Percentiles rank a stretch among this genome's conserved stretches.
phyloP scores from a whole-genome alignment of 2,329 filamentous ascomycete genomes.

The Nannizziopsis barbatae region DNA sequence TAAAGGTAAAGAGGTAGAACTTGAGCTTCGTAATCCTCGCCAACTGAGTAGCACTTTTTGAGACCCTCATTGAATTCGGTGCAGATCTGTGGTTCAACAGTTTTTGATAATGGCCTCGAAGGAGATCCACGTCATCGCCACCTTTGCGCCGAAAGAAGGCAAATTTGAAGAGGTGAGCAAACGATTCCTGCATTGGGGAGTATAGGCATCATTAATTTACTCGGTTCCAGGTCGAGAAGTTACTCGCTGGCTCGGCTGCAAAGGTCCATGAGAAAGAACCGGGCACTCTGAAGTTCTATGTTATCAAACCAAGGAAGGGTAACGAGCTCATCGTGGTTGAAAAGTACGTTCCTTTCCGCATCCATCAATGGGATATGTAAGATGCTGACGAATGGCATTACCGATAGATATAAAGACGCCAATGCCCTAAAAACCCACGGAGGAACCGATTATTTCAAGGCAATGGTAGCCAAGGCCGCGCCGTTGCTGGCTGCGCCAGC shows the following conservation, averaged over 20 bases:
- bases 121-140: constrained; percentile 24
- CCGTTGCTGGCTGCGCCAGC: constrained; percentile 10
- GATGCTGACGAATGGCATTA: background rate
- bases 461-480: constrained; percentile 5
- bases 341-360: constrained; percentile 17
- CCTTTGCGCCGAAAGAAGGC: constrained; percentile 23
- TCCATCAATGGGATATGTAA: background rate
- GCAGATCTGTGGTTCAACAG: background rate
- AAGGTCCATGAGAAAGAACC: constrained; percentile 26
- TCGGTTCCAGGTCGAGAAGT: constrained; percentile 19
- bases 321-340: constrained; percentile 28
- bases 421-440: constrained; percentile 12
- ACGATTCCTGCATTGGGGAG: background rate
- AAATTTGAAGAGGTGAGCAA: constrained; percentile 25
- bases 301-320: constrained; percentile 20
- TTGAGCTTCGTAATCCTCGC: too few relatives aligned
- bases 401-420: constrained; percentile 12
- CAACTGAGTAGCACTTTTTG: too few relatives aligned
- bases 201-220: too few relatives aligned
- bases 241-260: constrained; percentile 20
- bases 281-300: constrained; percentile 25
- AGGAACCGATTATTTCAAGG: constrained; percentile 13
- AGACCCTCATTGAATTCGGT: background rate
- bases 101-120: constrained; percentile 19
- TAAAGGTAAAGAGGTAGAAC: too few relatives aligned